Evolutionary conservation across 2,329 filamentous ascomycete species (phyloP).

Genomic region (Paecilomyces niveus): DNA sequence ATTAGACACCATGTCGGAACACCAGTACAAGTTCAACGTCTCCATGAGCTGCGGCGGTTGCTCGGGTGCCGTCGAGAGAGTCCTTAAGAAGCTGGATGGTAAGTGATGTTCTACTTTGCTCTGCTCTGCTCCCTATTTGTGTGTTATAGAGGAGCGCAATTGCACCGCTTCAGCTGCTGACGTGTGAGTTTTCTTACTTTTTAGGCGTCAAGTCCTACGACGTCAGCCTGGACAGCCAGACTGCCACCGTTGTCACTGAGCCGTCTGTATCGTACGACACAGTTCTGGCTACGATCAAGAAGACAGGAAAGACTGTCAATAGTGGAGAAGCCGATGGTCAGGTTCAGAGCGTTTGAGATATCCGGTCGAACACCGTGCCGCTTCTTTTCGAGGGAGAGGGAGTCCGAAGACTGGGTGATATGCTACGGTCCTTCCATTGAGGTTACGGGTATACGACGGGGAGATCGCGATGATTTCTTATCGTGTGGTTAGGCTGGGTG

Average conservation of each 20-base stretch:
- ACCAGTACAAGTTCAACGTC: constrained; percentile 94
- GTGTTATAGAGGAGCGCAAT: too few species aligned
- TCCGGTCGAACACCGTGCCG: background rate
- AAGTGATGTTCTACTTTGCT: constrained; percentile 18
- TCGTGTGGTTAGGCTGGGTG: background rate
- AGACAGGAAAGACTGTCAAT: constrained; percentile 91
- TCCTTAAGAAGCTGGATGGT: constrained; percentile 90
- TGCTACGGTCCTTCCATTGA: background rate
- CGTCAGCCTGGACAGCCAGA: constrained; percentile 80
- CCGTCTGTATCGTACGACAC: constrained; percentile 66
- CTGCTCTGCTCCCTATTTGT: background rate
- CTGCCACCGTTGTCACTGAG: constrained; percentile 67
- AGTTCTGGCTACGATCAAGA: constrained; percentile 81
- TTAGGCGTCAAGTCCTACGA: constrained; percentile 80
- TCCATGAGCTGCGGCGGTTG: constrained; percentile 93
- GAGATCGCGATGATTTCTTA: background rate
- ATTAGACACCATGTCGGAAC: constrained; percentile 57
- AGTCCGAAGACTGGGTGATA: background rate
- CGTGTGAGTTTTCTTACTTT: background rate
- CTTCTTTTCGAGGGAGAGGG: background rate
- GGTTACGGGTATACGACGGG: background rate
- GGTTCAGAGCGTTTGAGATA: constrained; percentile 26
- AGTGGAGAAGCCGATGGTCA: constrained; percentile 44
- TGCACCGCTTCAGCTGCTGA: background rate
- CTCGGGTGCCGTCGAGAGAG: constrained; percentile 86